Evolutionary conservation across 208 protist species (phyloP).

Genomic region (Leptomonas seymouri): DNA sequence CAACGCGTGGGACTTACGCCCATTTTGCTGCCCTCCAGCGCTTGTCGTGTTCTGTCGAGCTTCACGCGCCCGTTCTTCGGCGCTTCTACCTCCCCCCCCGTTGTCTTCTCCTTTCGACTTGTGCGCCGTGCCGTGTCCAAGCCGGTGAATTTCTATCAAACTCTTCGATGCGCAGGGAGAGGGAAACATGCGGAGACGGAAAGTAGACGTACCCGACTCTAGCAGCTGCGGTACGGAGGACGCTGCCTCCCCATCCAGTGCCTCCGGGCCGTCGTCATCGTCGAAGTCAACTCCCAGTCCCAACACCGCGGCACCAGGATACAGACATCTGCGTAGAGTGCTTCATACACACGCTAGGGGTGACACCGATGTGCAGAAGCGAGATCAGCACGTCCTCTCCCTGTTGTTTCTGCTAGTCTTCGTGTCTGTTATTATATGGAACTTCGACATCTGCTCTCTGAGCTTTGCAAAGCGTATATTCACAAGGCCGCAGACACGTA

Average conservation of each 20-base stretch:
- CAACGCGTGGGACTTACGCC: too few relatives aligned
- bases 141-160: too few relatives aligned
- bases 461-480: conserved; percentile 4
- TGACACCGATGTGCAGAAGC: not conserved
- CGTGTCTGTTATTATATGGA: conserved; percentile 4
- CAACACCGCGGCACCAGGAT: not conserved
- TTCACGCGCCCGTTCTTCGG: too few relatives aligned
- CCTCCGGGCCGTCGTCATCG: not conserved
- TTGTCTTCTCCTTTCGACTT: too few relatives aligned
- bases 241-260: not conserved
- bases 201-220: not conserved
- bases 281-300: not conserved
- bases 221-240: conserved; percentile 1
- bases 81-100: too few relatives aligned
- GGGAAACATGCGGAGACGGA: too few relatives aligned
- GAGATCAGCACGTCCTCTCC: not conserved
- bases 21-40: too few relatives aligned
- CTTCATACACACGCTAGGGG: not conserved
- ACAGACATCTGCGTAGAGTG: not conserved
- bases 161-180: not conserved
- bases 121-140: too few relatives aligned
- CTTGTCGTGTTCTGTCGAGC: too few relatives aligned
- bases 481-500: not conserved
- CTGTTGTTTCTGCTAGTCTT: not conserved
- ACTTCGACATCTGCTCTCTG: conserved; percentile 7